Evolutionary conservation across 257 asterid genomes (phyloP), one percentile per base, ranked within the genome.

Genomic region (Fraxinus americana): DNA sequence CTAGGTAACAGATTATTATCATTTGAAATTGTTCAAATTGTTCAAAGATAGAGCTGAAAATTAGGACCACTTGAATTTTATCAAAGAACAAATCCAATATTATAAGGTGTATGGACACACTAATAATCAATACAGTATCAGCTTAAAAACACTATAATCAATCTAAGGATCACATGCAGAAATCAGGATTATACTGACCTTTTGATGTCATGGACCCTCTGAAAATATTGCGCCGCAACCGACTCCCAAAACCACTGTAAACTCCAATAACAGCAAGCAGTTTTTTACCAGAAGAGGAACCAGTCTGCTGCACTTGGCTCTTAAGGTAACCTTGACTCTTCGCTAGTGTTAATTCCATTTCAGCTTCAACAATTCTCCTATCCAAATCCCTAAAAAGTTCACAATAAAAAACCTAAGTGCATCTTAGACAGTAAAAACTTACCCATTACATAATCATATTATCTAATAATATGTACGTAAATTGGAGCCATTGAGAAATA

Each of bases 311-410:
- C 83, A 84, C 77, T 84, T 86, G 97, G 77, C 88, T 91, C 86
- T 88, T 91, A 73, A 94, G 97, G 85, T 85, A 94, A 69, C 98
- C 97, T 85, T 94, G 90, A 88, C 97, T 90, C 89, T 94, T 94
- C 12, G 97, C 98, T 81, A 91, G 75, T 8, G 98, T 88, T 84
- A 94, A 77, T 77, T 94, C 97, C 97, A 92, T 94, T 90, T 94
- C 97, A 59, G 89, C 88, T 78, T 91, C 96, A 85, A 89, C 97
- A 73, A 94, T 90, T 79, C 86, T 90, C 79, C 90, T 87, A 85
- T 92, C 89, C 86, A 94, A 75, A 35, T 89, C 92, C 89, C 98
- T 94, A 82, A 68, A 41, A 67, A 36, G 7, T 11, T 69, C 35
- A 80, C 73, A 78, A 78, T 12, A 74, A 67, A 21, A 73, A 78